Conservation (phyloP, 2,329 filamentous ascomycete genomes). For the Dactylellina haptotyla region DNA sequence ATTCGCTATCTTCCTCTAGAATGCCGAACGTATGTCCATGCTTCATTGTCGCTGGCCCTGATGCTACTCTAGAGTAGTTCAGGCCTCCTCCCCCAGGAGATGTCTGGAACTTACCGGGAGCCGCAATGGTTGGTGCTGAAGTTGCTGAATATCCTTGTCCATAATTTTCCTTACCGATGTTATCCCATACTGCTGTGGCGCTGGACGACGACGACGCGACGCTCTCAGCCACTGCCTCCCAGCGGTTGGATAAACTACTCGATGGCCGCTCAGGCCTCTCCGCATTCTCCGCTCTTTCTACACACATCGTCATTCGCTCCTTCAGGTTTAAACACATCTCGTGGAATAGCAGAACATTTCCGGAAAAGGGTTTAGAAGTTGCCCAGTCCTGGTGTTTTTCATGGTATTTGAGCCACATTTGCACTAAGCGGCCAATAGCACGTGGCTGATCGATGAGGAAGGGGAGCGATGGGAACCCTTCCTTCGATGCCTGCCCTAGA, state of each 20-base stretch:
- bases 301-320: slow-evolving; percentile 65
- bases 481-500: slow-evolving; percentile 79
- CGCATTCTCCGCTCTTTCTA: slow-evolving; percentile 66
- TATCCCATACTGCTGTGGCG: slow-evolving; percentile 32
- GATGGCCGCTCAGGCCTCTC: slow-evolving; percentile 67
- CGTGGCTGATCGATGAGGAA: slow-evolving; percentile 90
- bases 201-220: slow-evolving; percentile 58
- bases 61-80: slow-evolving; percentile 51
- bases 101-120: slow-evolving; percentile 21
- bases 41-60: slow-evolving; percentile 6
- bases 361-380: slow-evolving; percentile 59
- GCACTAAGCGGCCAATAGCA: slow-evolving; percentile 83
- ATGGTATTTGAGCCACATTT: slow-evolving; percentile 75
- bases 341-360: slow-evolving; percentile 66
- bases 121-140: background rate
- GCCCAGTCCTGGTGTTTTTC: slow-evolving; percentile 61
- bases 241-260: slow-evolving; percentile 65
- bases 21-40: slow-evolving; percentile 24
- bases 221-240: slow-evolving; percentile 67
- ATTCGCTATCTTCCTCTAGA: slow-evolving; percentile 33
- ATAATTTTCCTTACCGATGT: slow-evolving; percentile 13
- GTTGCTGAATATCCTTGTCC: slow-evolving; percentile 1
- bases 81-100: slow-evolving; percentile 42
- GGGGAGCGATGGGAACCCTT: slow-evolving; percentile 91
- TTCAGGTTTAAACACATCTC: slow-evolving; percentile 64